Evolutionary conservation across 495 filamentous ascomycete genomes (phyloP).

Genomic region (Penicillium tannophilum): DNA sequence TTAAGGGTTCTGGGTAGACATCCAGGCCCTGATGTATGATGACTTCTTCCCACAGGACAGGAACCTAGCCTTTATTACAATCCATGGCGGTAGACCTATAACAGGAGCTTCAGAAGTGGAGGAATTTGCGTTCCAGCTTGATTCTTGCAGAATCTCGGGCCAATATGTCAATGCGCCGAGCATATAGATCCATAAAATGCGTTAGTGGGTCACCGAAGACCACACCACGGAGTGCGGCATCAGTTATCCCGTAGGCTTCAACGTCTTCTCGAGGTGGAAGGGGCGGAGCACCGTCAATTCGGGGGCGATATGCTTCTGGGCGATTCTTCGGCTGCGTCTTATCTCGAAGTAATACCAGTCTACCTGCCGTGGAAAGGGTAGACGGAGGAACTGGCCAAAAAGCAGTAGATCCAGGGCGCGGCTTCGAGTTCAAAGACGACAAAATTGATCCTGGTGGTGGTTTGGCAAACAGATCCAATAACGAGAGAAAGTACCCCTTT

Average conservation of each 20-base stretch:
- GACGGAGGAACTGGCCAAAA: slow-evolving; percentile 64
- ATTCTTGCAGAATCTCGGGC: slow-evolving; percentile 31
- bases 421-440: neutral
- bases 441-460: slow-evolving; percentile 53
- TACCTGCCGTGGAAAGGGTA: slow-evolving; percentile 65
- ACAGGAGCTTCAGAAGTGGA: neutral
- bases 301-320: neutral
- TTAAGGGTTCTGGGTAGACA: too few relatives aligned
- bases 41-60: too few relatives aligned
- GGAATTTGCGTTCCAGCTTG: neutral
- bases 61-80: too few relatives aligned
- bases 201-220: slow-evolving; percentile 79
- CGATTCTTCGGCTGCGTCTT: slow-evolving; percentile 11
- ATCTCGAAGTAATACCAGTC: slow-evolving; percentile 62
- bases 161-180: slow-evolving; percentile 64
- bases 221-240: slow-evolving; percentile 63
- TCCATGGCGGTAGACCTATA: too few relatives aligned
- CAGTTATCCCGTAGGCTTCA: slow-evolving; percentile 62
- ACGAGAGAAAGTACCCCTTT: slow-evolving; percentile 67
- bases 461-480: slow-evolving; percentile 68
- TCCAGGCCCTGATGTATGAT: too few relatives aligned
- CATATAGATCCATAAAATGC: slow-evolving; percentile 78
- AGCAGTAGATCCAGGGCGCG: slow-evolving; percentile 4
- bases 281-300: slow-evolving; percentile 6
- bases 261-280: slow-evolving; percentile 47